Evolutionary conservation across 2,329 filamentous ascomycete species (phyloP), one percentile per base, ranked within the genome.

Genomic region (Ceratocystis papillata): DNA sequence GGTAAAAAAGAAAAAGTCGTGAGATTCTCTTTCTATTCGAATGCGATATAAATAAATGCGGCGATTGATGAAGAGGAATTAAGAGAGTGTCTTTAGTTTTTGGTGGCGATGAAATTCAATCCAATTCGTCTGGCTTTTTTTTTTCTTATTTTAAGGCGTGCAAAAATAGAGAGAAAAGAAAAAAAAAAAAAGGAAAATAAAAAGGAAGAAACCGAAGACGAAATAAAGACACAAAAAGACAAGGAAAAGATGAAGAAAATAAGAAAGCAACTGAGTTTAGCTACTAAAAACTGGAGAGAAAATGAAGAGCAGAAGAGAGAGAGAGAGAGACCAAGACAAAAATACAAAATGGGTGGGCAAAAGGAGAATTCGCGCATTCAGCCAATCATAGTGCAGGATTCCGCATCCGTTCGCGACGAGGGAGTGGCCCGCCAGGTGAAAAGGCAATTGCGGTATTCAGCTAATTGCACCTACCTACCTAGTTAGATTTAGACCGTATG

Each of bases 331-430:
- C 17, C 20, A 25, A 53, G 25, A 53, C 8, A 25, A 10, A 30
- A 15, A 25, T 37, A 61, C n/a, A 62, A 62, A 62, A 62, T 44
- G 5, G 55, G 55, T 37, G 25, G 37, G 33, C 30, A 59, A 59
- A 59, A 59, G 55, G 55, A 59, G 55, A 59, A 59, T 59, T 59
- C 55, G 55, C 55, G 55, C 55, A 59, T 3, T 17, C 55, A 59
- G 55, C 55, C 55, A 59, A 59, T 59, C 55, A 59, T 30, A 59
- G 55, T n/a, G 55, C 55, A 59, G 55, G 12, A 59, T 59, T 59
- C 55, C 55, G 55, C 55, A 59, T 59, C 55, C 28, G 55, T 59
- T 59, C 55, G 55, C 55, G 55, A 33, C 55, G 28, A 59, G 55
- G 55, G 55, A 59, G 33, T 59, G 28, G 55, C 17, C 37, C 28